Percentiles rank a stretch among this genome's conserved stretches.
Evolutionary conservation across 257 asterid species (phyloP).

Genomic region (Echium plantagineum): DNA sequence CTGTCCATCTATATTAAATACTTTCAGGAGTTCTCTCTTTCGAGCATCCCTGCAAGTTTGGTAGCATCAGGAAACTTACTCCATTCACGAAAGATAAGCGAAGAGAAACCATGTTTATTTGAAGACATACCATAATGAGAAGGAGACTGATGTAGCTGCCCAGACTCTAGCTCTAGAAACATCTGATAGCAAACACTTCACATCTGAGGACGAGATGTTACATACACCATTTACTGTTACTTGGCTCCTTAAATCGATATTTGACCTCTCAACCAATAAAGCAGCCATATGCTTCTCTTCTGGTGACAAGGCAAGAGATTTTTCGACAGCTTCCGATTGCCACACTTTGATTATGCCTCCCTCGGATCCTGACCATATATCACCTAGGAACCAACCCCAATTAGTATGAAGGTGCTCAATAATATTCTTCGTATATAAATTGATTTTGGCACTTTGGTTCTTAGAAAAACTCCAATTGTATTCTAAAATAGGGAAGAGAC

Average conservation of each 20-base stretch:
- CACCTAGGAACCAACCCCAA: slow-evolving; percentile 28
- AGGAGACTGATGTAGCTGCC: slow-evolving; percentile 58
- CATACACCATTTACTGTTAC: slow-evolving; percentile 67
- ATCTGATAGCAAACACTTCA: slow-evolving; percentile 55
- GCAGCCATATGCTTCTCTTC: slow-evolving; percentile 71
- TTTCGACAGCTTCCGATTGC: slow-evolving; percentile 66
- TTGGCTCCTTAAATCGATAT: slow-evolving; percentile 55
- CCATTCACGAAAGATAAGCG: background rate
- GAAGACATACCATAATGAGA: slow-evolving; percentile 53
- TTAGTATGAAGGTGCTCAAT: background rate
- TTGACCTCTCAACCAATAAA: slow-evolving; percentile 54
- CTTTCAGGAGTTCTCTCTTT: slow-evolving; percentile 59
- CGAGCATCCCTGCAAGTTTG: slow-evolving; percentile 61
- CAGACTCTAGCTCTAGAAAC: slow-evolving; percentile 53
- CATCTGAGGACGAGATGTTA: slow-evolving; percentile 61
- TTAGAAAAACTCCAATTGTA: background rate
- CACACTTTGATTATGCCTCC: slow-evolving; percentile 54
- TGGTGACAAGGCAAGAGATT: slow-evolving; percentile 42
- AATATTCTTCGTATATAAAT: too few species aligned
- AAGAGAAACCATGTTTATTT: background rate
- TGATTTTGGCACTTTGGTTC: too few species aligned
- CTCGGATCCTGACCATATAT: slow-evolving; percentile 79
- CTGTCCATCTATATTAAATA: slow-evolving; percentile 58
- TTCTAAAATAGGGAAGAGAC: background rate
- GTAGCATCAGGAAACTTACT: slow-evolving; percentile 5